Evolutionary conservation across 2,329 filamentous ascomycete genomes (phyloP).

Genomic region (Blastomyces parvus): DNA sequence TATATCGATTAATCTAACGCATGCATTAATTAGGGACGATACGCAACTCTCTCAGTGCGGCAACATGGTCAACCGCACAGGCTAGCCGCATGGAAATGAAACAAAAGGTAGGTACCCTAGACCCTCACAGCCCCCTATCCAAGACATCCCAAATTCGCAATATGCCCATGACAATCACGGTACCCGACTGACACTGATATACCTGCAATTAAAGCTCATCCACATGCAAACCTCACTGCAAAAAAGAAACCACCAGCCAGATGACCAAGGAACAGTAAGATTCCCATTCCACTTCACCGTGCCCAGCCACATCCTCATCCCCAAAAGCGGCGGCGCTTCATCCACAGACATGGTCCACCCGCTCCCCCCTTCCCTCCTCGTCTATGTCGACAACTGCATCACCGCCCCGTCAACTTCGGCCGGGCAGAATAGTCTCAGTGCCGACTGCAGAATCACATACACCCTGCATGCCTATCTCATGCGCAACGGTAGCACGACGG

Average conservation of each 20-base stretch:
- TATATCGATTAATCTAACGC: too few species aligned
- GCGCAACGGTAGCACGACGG: background rate
- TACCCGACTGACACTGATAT: background rate
- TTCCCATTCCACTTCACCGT: slow-evolving; percentile 10
- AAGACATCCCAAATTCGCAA: too few species aligned
- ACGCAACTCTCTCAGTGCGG: background rate
- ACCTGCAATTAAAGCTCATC: background rate
- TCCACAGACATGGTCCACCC: slow-evolving; percentile 8
- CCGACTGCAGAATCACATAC: slow-evolving; percentile 8
- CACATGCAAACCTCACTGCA: slow-evolving; percentile 5
- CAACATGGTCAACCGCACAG: background rate
- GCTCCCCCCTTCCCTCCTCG: slow-evolving; percentile 6
- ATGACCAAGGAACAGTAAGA: background rate
- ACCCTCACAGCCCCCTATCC: background rate
- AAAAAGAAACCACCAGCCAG: background rate
- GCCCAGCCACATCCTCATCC: slow-evolving; percentile 10
- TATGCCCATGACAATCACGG: too few species aligned
- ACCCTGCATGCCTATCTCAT: slow-evolving; percentile 7
- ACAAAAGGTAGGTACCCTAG: slow-evolving; percentile 9
- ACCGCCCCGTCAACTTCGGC: background rate
- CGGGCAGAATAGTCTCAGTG: background rate
- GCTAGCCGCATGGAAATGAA: slow-evolving; percentile 10
- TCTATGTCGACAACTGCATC: slow-evolving; percentile 6
- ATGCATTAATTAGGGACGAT: background rate
- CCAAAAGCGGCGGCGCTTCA: slow-evolving; percentile 5